Evolutionary conservation across 2,329 filamentous ascomycete species (phyloP).

Genomic region (Didymella lethalis): DNA sequence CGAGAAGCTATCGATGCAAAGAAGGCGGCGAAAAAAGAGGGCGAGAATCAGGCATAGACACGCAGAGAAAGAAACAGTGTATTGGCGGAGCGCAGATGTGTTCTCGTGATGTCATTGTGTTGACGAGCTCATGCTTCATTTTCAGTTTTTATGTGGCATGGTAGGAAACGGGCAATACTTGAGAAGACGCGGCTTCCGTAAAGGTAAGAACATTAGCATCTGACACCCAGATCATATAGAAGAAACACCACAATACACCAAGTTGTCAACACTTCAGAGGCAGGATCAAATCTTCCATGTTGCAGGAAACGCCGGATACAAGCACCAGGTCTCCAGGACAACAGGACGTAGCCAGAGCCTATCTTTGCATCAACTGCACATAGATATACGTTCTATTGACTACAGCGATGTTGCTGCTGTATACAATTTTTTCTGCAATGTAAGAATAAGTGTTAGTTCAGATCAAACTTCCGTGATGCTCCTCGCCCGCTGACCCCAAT

Average conservation of each 20-base stretch:
- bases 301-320: too few relatives aligned
- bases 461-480: not conserved
- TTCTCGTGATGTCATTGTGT: not conserved
- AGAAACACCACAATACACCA: not conserved
- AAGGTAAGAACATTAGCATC: not conserved
- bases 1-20: slow-evolving; percentile 62
- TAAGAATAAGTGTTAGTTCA: not conserved
- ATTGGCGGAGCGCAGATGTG: not conserved
- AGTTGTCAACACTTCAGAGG: not conserved
- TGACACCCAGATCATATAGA: not conserved
- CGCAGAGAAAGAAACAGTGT: not conserved
- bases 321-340: too few relatives aligned
- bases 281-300: not conserved
- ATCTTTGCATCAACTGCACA: too few relatives aligned
- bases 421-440: not conserved
- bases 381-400: too few relatives aligned
- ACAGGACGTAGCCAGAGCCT: too few relatives aligned
- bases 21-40: slow-evolving; percentile 52
- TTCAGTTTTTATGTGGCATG: not conserved
- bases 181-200: not conserved
- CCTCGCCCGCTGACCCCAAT: slow-evolving; percentile 25
- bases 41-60: slow-evolving; percentile 31
- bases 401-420: too few relatives aligned
- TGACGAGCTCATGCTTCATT: not conserved
- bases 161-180: not conserved